Evolutionary conservation across 2,329 filamentous ascomycete genomes (phyloP).

Genomic region (Paecilomyces sp.): DNA sequence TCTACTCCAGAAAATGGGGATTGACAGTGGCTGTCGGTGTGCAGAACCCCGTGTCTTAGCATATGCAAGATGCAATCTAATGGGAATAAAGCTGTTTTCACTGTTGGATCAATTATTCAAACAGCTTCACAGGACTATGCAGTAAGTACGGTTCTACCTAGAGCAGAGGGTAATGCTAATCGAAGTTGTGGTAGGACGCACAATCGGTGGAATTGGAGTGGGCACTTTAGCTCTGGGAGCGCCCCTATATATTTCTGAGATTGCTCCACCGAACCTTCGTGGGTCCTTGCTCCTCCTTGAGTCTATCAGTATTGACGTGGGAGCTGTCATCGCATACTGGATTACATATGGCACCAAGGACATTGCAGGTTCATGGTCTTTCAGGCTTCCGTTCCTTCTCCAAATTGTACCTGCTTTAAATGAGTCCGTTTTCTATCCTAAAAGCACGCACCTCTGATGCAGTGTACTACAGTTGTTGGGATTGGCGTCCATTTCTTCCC

Average conservation of each 20-base stretch:
- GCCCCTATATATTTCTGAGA: not conserved
- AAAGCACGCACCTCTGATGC: too few relatives aligned
- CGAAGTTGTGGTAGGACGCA: not conserved
- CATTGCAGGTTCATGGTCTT: conserved; percentile 40
- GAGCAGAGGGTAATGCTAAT: too few relatives aligned
- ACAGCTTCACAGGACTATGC: not conserved
- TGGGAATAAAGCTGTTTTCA: not conserved
- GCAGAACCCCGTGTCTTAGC: not conserved
- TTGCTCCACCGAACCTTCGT: conserved; percentile 13
- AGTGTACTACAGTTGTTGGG: not conserved
- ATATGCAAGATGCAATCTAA: not conserved
- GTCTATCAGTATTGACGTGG: conserved; percentile 35
- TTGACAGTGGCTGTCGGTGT: not conserved
- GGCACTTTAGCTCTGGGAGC: not conserved
- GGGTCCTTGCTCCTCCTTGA: conserved; percentile 39
- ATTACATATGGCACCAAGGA: conserved; percentile 37
- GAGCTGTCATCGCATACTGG: conserved; percentile 37
- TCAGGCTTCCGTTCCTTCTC: conserved; percentile 39
- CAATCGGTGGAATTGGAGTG: not conserved
- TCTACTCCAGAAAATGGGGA: not conserved
- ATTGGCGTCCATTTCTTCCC: not conserved
- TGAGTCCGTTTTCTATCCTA: not conserved
- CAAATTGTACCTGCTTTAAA: not conserved
- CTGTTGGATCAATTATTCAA: not conserved
- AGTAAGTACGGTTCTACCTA: not conserved